Conservation (phyloP, 2,329 filamentous ascomycete species). For the Aspergillus phoenicis region DNA sequence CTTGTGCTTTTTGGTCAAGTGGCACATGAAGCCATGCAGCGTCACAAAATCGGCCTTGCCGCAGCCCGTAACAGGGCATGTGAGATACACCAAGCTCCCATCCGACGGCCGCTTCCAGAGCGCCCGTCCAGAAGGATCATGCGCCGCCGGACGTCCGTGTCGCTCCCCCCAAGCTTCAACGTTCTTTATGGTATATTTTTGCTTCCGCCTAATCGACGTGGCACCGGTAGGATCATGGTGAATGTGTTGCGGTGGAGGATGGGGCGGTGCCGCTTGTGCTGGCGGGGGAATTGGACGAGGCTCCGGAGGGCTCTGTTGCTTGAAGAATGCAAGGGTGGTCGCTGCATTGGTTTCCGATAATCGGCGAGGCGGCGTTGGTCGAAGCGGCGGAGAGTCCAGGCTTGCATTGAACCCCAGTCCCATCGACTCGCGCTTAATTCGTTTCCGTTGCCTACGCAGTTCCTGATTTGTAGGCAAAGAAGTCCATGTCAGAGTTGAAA, state of each 20-base stretch:
- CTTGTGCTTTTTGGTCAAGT: slow-evolving; percentile 47
- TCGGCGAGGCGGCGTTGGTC: slow-evolving; percentile 41
- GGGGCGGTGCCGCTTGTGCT: slow-evolving; percentile 27
- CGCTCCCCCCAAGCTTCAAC: slow-evolving; percentile 47
- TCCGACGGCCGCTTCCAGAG: slow-evolving; percentile 46
- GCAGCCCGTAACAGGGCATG: slow-evolving; percentile 42
- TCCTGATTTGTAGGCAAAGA: slow-evolving; percentile 30
- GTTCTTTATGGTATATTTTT: slow-evolving; percentile 48
- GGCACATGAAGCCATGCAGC: slow-evolving; percentile 47
- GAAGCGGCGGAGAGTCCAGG: slow-evolving; percentile 41
- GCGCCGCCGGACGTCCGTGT: slow-evolving; percentile 44
- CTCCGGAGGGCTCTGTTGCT: slow-evolving; percentile 45
- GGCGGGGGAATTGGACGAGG: slow-evolving; percentile 34
- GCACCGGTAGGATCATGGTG: slow-evolving; percentile 32
- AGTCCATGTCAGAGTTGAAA: slow-evolving; percentile 6
- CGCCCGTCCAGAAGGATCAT: slow-evolving; percentile 41
- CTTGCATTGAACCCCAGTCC: slow-evolving; percentile 38
- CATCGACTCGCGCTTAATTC: slow-evolving; percentile 45
- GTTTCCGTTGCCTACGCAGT: slow-evolving; percentile 43
- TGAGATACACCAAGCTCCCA: slow-evolving; percentile 42
- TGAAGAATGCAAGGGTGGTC: slow-evolving; percentile 45
- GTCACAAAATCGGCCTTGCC: slow-evolving; percentile 46
- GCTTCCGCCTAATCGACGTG: slow-evolving; percentile 40
- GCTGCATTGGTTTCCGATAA: slow-evolving; percentile 46
- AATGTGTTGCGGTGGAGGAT: slow-evolving; percentile 27